Percentiles rank a stretch among this genome's conserved stretches.
Evolutionary conservation across 495 filamentous ascomycete genomes (phyloP).

Genomic region (Hypoxylon perforatum): DNA sequence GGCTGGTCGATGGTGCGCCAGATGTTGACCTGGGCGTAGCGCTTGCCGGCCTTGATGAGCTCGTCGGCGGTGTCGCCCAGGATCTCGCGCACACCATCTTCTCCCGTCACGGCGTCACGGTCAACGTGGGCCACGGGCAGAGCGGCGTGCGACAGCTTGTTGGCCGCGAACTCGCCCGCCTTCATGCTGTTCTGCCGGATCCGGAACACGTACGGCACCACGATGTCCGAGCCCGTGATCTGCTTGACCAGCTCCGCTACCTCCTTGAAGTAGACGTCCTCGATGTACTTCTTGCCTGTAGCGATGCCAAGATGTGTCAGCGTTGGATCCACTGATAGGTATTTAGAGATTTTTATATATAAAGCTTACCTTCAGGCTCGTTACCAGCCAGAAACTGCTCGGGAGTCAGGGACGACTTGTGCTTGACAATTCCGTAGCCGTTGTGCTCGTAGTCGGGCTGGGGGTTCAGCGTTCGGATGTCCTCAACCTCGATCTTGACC

Average conservation of each 20-base stretch:
- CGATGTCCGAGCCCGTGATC: conserved; percentile 40
- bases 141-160: conserved; percentile 42
- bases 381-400: conserved; percentile 45
- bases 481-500: conserved; percentile 42
- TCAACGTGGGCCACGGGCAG: conserved; percentile 47
- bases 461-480: conserved; percentile 40
- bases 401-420: conserved; percentile 42
- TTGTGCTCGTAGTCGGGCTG: conserved; percentile 36
- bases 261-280: conserved; percentile 46
- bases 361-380: conserved; percentile 38
- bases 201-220: conserved; percentile 44
- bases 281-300: conserved; percentile 42
- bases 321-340: too few relatives aligned
- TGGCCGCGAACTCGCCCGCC: conserved; percentile 36
- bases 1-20: conserved; percentile 44
- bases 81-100: conserved; percentile 72
- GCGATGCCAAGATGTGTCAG: conserved; percentile 6
- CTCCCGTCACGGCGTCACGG: conserved; percentile 47
- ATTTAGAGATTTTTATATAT: too few relatives aligned
- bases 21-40: conserved; percentile 68
- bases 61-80: conserved; percentile 78
- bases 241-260: conserved; percentile 43
- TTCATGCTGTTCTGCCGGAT: conserved; percentile 45
- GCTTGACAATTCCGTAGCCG: conserved; percentile 45
- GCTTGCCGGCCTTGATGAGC: conserved; percentile 75